Evolutionary conservation across 202 grass and related monocot species (phyloP).

Genomic region (Bolboschoenoplectus hybrid): DNA sequence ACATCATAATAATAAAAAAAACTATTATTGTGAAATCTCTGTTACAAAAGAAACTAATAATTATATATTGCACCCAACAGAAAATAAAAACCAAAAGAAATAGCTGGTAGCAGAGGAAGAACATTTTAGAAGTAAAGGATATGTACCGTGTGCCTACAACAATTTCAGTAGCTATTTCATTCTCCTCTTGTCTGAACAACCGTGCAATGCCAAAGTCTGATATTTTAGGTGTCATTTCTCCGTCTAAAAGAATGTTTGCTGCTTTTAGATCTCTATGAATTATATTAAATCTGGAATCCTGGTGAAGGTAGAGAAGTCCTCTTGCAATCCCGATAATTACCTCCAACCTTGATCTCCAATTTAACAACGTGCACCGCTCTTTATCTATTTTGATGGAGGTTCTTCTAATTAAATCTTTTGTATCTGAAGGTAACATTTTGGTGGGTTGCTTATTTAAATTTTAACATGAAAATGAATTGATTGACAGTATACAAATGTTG

Average conservation of each 20-base stretch:
- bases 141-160: conserved; percentile 60
- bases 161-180: conserved; percentile 43
- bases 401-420: not conserved
- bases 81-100: not conserved
- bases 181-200: conserved; percentile 35
- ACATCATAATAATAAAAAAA: not conserved
- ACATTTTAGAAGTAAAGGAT: not conserved
- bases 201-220: conserved; percentile 65
- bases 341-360: conserved; percentile 50
- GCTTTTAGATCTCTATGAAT: conserved; percentile 82
- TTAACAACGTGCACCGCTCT: conserved; percentile 27
- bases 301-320: conserved; percentile 69
- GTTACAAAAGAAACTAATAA: too few species aligned
- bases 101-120: not conserved
- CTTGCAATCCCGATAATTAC: conserved; percentile 57
- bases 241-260: conserved; percentile 64
- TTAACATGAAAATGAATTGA: not conserved
- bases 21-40: not conserved
- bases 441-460: not conserved
- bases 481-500: not conserved
- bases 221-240: conserved; percentile 66
- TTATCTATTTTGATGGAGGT: conserved; percentile 32
- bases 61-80: not conserved
- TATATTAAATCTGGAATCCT: conserved; percentile 68
- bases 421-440: not conserved